Evolutionary conservation across 2,329 filamentous ascomycete genomes (phyloP).

Genomic region (Apiospora sp.): DNA sequence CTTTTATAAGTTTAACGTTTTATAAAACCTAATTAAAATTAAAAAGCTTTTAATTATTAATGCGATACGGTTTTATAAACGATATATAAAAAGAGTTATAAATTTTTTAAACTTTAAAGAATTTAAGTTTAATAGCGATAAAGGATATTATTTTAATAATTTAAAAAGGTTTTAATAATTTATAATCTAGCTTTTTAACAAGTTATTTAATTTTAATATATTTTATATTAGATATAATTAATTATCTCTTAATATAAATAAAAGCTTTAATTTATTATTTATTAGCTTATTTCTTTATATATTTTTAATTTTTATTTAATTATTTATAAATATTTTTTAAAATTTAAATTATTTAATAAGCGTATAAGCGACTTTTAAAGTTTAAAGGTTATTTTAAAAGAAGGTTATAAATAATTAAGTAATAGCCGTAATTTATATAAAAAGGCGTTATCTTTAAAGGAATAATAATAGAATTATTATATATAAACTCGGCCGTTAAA

Average conservation of each 20-base stretch:
- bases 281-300: not conserved
- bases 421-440: not conserved
- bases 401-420: not conserved
- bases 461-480: not conserved
- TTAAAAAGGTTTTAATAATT: not conserved
- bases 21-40: not conserved
- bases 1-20: not conserved
- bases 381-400: not conserved
- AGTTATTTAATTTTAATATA: not conserved
- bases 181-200: not conserved
- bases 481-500: not conserved
- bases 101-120: not conserved
- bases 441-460: not conserved
- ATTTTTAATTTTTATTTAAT: not conserved
- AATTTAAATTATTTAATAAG: not conserved
- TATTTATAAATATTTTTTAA: not conserved
- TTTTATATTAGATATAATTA: constrained; percentile 2
- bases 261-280: not conserved
- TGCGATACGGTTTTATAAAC: not conserved
- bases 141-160: not conserved
- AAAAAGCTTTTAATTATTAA: not conserved
- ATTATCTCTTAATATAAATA: not conserved
- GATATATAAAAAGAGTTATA: not conserved
- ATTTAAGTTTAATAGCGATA: not conserved
- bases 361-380: not conserved